phyloP scores from a whole-genome alignment of 768 basidiomycete genomes.

The Termitomyces sp. region DNA sequence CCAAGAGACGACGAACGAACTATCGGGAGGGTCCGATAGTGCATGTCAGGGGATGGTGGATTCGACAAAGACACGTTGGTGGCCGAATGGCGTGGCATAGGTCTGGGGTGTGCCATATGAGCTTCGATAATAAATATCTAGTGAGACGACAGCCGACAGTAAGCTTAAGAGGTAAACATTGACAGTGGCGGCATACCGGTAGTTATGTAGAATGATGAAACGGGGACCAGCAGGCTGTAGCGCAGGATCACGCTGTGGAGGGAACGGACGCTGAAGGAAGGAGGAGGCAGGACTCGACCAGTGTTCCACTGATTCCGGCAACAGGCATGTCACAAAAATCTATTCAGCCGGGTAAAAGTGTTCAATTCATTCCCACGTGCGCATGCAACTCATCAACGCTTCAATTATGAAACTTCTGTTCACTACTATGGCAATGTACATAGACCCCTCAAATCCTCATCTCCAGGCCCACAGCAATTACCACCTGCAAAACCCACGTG shows the following conservation, averaged over 20 bases:
- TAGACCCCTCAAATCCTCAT: background rate
- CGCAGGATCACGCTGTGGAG: background rate
- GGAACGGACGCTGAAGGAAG: background rate
- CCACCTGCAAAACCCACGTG: background rate
- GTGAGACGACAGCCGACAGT: background rate
- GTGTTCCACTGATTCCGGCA: conserved; percentile 6
- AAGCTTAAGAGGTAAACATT: background rate
- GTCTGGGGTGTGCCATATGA: conserved; percentile 16
- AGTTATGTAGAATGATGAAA: conserved; percentile 4
- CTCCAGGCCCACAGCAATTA: background rate
- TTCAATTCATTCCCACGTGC: conserved; percentile 10
- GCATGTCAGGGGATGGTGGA: conserved; percentile 38
- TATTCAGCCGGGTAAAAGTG: conserved; percentile 10
- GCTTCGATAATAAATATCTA: conserved; percentile 4
- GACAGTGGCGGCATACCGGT: background rate
- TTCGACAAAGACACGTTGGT: conserved; percentile 10
- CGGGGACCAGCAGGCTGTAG: background rate
- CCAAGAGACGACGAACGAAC: conserved; percentile 43
- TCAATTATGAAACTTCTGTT: background rate
- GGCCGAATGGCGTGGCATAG: conserved; percentile 11
- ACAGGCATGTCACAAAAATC: conserved; percentile 15
- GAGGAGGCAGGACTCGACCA: conserved; percentile 1
- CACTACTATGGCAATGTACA: background rate
- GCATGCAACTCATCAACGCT: conserved; percentile 5
- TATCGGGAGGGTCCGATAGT: conserved; percentile 55